Base-by-base conservation (phyloP, 2,329 filamentous ascomycete genomes). In the Fusarium denticulatum region DNA sequence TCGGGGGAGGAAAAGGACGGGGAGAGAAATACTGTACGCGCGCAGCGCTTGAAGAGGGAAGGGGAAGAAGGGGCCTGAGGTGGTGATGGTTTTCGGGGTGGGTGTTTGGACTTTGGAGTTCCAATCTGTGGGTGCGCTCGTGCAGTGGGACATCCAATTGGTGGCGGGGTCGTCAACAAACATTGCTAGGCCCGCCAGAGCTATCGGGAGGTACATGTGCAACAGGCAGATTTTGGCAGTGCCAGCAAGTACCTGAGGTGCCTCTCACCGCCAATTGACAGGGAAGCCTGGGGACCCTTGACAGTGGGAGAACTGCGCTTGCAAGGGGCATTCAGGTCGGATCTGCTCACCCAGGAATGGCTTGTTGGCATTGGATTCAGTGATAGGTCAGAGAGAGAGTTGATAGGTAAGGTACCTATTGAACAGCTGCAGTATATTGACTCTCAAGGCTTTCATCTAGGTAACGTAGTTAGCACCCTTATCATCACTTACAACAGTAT, bases 21-120 rank as follows among this genome's bases (percentile, higher is more conserved):
- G 66, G 59, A 75, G 71, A 74, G 74, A 77, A 76, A 76, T 77
- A 66, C 52, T 57, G 34, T 65, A 79, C 74, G 80, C 81, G 81
- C 81, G 74, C 81, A 80, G 81, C 81, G 80, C 80, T 76, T 77
- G 74, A 74, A 69, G 71, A 71, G 66, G 64, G 73, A 76, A 75
- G 73, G 75, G 75, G 72, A 74, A 73, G 74, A 78, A 73, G 73
- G 74, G 74, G 73, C 74, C 67, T 70, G 67, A 69, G 67, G 73
- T 77, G 78, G 76, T 80, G 80, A 80, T 83, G 80, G 76, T 77
- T 79, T 81, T 80, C 75, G 71, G 73, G 73, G 77, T 63, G 69
- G 77, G 74, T 75, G 78, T 77, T 79, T 78, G 76, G 74, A 78
- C 78, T 77, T 79, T 78, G 76, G 75, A 78, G 78, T 74, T 57